A percentile compares a stretch with the other conserved stretches of the same genome.
Evolutionary conservation across 306 rosid species (phyloP).

Genomic region (Potentilla sterilis): DNA sequence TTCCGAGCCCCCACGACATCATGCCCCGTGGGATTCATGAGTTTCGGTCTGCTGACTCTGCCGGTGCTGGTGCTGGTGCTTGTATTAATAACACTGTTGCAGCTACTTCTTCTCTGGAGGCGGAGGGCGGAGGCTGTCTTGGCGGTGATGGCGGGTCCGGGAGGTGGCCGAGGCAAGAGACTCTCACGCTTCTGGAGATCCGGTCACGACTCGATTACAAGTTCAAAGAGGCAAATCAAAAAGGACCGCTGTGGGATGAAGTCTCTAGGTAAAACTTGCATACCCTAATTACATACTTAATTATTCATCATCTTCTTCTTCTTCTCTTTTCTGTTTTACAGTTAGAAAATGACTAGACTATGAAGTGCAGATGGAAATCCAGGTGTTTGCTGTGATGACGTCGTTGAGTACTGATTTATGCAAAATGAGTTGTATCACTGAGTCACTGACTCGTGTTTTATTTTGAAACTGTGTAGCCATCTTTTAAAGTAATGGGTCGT

Average conservation of each 20-base stretch:
- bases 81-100: constrained; percentile 30
- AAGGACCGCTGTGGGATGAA: constrained; percentile 98
- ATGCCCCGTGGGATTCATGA: constrained; percentile 51
- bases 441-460: background rate
- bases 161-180: constrained; percentile 95
- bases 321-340: background rate
- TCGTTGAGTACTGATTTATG: background rate
- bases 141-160: constrained; percentile 63
- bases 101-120: constrained; percentile 56
- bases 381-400: background rate
- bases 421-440: constrained; percentile 9
- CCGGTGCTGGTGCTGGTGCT: constrained; percentile 10
- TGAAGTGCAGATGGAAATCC: constrained; percentile 13
- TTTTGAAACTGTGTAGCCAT: constrained; percentile 45
- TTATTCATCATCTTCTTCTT: background rate
- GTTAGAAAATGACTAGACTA: constrained; percentile 41
- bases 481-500: constrained; percentile 27
- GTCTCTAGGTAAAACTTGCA: constrained; percentile 67
- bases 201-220: constrained; percentile 93
- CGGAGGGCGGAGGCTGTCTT: constrained; percentile 40
- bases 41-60: constrained; percentile 35
- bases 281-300: background rate
- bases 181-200: constrained; percentile 93
- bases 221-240: constrained; percentile 94
- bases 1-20: constrained; percentile 44